Evolutionary conservation across 805 yeast species (phyloP), one percentile per base, ranked within the genome.

Genomic region (Wickerhamomyces bisporus): DNA sequence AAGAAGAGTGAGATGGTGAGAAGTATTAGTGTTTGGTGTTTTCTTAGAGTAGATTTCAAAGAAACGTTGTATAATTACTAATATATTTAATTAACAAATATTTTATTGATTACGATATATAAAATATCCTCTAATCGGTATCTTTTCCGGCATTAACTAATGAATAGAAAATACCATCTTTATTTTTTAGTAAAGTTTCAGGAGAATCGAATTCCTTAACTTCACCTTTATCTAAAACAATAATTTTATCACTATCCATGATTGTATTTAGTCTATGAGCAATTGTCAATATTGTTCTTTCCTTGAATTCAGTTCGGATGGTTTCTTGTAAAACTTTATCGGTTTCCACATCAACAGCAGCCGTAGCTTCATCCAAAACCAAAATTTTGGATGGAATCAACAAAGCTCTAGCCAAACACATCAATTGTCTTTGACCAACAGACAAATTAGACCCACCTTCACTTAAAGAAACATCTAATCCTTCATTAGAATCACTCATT

Each of bases 331-430:
- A 70, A 39, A 84, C 73, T 44, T 77, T 65, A 60, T 85, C 95
- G 3, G 95, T 85, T 55, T 83, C 86, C 26, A 84, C 89, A 61
- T 85, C 95, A 36, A 85, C 93, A 6, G 91, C 88, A 5, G 95
- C 93, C 3, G 95, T 85, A 11, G 94, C 94, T 61, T 85, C 95
- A 60, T 85, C 95, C 52, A 85, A 62, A 8, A 85, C 79, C 45
- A 85, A 66, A 30, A 85, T 73, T 42, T 78, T 75, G 6, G 78
- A 66, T 27, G 77, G 72, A 44, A 78, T 79, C 46, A 82, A 68
- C 43, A 85, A 64, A 1, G 89, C 93, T 56, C 95, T 68, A 0
- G 91, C 88, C 36, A 85, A 68, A 64, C 94, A 85, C 80, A 85
- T 73, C 49, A 83, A 68, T 59, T 84, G 91, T 49, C 86, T 72